Evolutionary conservation across 1,284 basidiomycete species (phyloP), one percentile per base, ranked within the genome.

Genomic region (Cerioporus squamosus): DNA sequence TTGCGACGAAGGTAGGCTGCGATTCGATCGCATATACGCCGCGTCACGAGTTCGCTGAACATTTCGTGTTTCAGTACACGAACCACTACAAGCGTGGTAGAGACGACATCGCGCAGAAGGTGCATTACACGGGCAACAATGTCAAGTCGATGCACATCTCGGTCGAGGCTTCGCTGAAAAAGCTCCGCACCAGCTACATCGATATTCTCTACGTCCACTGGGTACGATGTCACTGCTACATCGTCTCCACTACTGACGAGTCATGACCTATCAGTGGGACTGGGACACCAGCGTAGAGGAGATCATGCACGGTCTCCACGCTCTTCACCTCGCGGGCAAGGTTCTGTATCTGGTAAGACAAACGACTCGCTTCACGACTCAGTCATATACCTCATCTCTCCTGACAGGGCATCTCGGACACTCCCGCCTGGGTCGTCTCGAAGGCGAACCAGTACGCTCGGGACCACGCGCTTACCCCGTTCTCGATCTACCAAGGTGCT

Each of bases 401-500:
- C 7, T 39, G n/a, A 14, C 18, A 70, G 68, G 71, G 71, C 15
- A 62, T 70, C 20, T 72, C 71, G 5, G 70, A 71, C 45, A 60
- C 70, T 1, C 71, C 70, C 0, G 71, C 70, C 0, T 73, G 70
- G 70, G 55, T 68, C 51, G 70, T 70, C n/a, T 53, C 66, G 12
- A 66, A 67, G 53, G 70, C 68, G n/a, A 69, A 70, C 58, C 51
- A 58, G 20, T 71, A 71, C 46, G 69, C 68, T 10, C 61, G 73
- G 7, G 71, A 76, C 24, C 72, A 77, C 40, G 79, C 77, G 12
- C 75, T 81, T 64, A 77, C 79, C 0, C 81, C 79, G 2, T 84
- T 84, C 63, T 72, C 75, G 4, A 74, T 85, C 57, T 85, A 85
- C 64, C 82, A 84, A 63, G 83, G 82, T n/a, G 60, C 64, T 23